Evolutionary conservation across 495 filamentous ascomycete genomes (phyloP), one percentile per base, ranked within the genome.

Genomic region (Cladorrhinum samala): DNA sequence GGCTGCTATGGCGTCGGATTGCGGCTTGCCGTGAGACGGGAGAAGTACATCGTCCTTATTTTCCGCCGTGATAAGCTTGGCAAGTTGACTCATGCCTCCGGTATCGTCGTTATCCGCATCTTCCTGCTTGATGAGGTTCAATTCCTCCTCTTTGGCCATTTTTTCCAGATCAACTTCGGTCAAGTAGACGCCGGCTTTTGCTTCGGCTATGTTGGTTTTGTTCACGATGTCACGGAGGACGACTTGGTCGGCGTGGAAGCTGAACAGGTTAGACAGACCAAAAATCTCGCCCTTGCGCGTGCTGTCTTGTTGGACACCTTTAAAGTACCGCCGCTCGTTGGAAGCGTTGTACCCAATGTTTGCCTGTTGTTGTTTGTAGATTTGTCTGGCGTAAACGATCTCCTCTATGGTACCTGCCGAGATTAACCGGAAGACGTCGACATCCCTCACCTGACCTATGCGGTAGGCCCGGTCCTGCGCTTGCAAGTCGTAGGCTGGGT

Each of bases 291-390:
- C 94, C 54, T 91, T 94, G 3, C 74, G 68, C 27, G 80, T 82
- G 46, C 81, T 81, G 57, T 88, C 82, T 40, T 92, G 87, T 67
- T 94, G 89, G 0, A 98, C 89, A 37, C 93, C 93, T 60, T 87
- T 90, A 74, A 98, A 98, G 69, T 98, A 98, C 8, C 93, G 81
- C 1, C 93, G 85, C 67, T 98, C 93, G 24, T 82, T 86, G 39
- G 85, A 91, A 7, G 93, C 93, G 27, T 85, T 95, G 67, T 98
- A 98, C 1, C 89, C 93, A 46, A 98, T 98, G 60, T 95, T 96
- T 2, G 93, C 93, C 65, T 97, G 93, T 61, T 98, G 93, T 63
- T 98, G 93, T 65, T 98, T 98, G 74, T 97, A 98, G 51, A 98
- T 95, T 62, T 98, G 93, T 9, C 93, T 80, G 0, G 93, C 93